Conservation (phyloP, 345 rosid genomes). For the Psidium guajava region DNA sequence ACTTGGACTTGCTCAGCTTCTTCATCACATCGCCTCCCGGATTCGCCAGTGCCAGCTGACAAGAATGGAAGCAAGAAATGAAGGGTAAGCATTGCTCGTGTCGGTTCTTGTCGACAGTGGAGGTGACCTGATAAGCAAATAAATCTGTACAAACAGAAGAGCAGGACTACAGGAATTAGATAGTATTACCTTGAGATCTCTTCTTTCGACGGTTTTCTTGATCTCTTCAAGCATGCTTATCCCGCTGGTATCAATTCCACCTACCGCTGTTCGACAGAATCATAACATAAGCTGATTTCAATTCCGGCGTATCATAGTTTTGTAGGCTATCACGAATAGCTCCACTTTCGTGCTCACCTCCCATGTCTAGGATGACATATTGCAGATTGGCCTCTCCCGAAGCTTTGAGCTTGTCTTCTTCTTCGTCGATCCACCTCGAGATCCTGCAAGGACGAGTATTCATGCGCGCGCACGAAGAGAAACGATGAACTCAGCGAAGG, state of each 20-base stretch:
- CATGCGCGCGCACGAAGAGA: neutral
- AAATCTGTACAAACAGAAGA: neutral
- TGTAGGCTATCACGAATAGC: neutral
- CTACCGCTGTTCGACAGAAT: slow-evolving; percentile 38
- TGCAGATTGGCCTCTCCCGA: slow-evolving; percentile 39
- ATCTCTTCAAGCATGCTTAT: slow-evolving; percentile 87
- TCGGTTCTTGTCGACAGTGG: neutral
- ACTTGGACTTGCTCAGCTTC: slow-evolving; percentile 68
- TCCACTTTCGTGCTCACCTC: slow-evolving; percentile 22
- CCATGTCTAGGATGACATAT: slow-evolving; percentile 63
- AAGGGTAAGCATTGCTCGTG: neutral
- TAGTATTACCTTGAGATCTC: slow-evolving; percentile 45
- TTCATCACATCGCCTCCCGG: slow-evolving; percentile 91
- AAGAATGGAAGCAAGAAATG: neutral
- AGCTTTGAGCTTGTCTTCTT: slow-evolving; percentile 55
- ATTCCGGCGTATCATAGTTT: neutral
- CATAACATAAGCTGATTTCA: neutral
- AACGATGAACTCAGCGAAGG: neutral
- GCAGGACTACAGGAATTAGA: neutral
- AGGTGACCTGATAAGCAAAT: neutral
- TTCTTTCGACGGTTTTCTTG: slow-evolving; percentile 40
- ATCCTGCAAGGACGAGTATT: slow-evolving; percentile 21
- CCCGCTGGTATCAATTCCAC: slow-evolving; percentile 95
- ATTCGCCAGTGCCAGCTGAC: slow-evolving; percentile 65
- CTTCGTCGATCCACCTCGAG: slow-evolving; percentile 72